Conservation (phyloP, 371 early-diverging fungal genomes). For the Mucor ambiguus region DNA sequence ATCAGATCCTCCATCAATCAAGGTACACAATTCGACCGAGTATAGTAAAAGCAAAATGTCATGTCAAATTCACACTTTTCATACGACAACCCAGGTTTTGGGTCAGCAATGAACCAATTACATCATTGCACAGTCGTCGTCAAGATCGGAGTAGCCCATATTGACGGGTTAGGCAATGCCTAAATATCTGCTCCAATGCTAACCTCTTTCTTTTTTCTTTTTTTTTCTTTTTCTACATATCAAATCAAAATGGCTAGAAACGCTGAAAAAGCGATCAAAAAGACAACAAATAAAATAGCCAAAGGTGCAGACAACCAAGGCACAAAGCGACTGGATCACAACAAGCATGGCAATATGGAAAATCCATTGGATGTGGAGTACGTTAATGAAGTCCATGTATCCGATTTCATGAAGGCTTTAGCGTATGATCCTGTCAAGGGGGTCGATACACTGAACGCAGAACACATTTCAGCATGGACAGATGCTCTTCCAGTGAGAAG, state of each 20-base stretch:
- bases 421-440: constrained; percentile 33
- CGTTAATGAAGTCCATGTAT: constrained; percentile 56
- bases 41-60: background rate
- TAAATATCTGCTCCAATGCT: background rate
- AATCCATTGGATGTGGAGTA: constrained; percentile 34
- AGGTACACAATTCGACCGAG: background rate
- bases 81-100: background rate
- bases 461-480: constrained; percentile 55
- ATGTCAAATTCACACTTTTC: background rate
- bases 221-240: background rate
- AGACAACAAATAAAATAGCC: constrained; percentile 25
- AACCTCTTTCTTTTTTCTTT: background rate
- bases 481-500: constrained; percentile 46
- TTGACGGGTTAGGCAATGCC: background rate
- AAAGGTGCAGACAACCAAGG: constrained; percentile 24
- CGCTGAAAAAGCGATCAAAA: constrained; percentile 25
- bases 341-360: background rate
- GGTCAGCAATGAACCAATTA: background rate
- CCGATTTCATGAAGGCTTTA: constrained; percentile 53
- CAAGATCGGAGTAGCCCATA: background rate
- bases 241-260: constrained; percentile 6
- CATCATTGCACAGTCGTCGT: background rate
- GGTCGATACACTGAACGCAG: constrained; percentile 16
- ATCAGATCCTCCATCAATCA: background rate
- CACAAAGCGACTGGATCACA: constrained; percentile 5